Conservation (phyloP, 257 asterid genomes). For the Fraxinus excelsior region DNA sequence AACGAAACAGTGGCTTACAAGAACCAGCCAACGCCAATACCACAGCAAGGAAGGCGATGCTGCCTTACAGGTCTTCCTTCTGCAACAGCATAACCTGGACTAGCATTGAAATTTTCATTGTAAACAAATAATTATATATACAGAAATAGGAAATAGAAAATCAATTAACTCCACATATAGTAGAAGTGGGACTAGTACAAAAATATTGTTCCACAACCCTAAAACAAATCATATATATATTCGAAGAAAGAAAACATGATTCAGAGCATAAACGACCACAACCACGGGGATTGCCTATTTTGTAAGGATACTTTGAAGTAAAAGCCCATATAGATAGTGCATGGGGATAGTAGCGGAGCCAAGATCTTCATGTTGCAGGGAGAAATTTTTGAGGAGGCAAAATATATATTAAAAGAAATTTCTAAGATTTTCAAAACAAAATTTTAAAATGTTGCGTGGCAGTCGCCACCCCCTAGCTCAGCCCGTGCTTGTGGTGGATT, state of each 20-base stretch:
- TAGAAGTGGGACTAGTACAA: not conserved
- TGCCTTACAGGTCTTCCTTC: constrained; percentile 68
- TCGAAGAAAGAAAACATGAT: not conserved
- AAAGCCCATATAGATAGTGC: not conserved
- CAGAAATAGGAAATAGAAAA: not conserved
- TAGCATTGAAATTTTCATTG: constrained; percentile 1
- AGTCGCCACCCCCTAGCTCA: too few species aligned
- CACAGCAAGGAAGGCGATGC: constrained; percentile 79
- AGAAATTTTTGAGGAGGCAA: too few species aligned
- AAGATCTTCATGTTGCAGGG: too few species aligned
- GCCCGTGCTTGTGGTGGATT: too few species aligned
- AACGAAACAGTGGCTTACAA: constrained; percentile 43
- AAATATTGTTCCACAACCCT: constrained; percentile 14
- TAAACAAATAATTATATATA: not conserved
- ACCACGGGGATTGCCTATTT: not conserved
- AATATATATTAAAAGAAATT: too few species aligned
- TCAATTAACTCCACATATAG: not conserved
- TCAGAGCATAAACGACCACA: too few species aligned
- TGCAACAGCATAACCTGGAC: constrained; percentile 66
- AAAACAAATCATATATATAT: not conserved
- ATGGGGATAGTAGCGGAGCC: not conserved
- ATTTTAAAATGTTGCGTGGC: too few species aligned
- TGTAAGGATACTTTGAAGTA: not conserved
- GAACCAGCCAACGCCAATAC: constrained; percentile 86
- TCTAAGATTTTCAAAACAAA: too few species aligned